These are phyloP conservation scores for Hypoxylon trugodes DNA, from an alignment of 495 filamentous ascomycete species.

Conservation along the genomic window DNA sequence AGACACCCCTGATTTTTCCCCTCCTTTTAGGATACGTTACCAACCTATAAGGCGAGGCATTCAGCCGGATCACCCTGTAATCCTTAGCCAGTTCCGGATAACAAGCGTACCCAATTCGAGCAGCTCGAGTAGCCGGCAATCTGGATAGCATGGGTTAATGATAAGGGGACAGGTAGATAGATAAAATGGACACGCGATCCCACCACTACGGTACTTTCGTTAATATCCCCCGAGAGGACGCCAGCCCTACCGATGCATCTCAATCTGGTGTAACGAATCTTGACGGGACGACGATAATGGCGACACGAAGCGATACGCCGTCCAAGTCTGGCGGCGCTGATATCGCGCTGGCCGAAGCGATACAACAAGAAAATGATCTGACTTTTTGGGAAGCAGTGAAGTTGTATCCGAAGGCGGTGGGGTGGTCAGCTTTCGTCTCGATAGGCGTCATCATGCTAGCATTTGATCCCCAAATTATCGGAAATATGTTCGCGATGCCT, in stretches of 20 bases:
- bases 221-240: constrained; percentile 17
- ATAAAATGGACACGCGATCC: constrained; percentile 39
- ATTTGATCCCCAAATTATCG: constrained; percentile 54
- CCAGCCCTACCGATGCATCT: constrained; percentile 25
- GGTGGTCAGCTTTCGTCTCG: constrained; percentile 54
- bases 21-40: constrained; percentile 19
- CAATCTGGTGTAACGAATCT: constrained; percentile 20
- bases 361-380: constrained; percentile 46
- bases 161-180: constrained; percentile 20
- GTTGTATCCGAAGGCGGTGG: constrained; percentile 53
- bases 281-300: constrained; percentile 27
- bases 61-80: constrained; percentile 35
- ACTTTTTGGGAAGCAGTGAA: constrained; percentile 46
- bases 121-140: constrained; percentile 21
- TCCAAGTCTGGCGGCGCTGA: constrained; percentile 33
- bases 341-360: constrained; percentile 43
- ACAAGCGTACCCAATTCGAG: constrained; percentile 20
- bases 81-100: constrained; percentile 28
- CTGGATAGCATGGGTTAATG: constrained; percentile 19
- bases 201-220: constrained; percentile 37
- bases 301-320: constrained; percentile 13
- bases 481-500: constrained; percentile 56
- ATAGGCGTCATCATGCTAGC: constrained; percentile 57
- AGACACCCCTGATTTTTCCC: constrained; percentile 27
- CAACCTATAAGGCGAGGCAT: constrained; percentile 32